A percentile compares a stretch with the other conserved stretches of the same genome.
Conservation (phyloP, 2,329 filamentous ascomycete species). For the Phialemoniopsis sp. region DNA sequence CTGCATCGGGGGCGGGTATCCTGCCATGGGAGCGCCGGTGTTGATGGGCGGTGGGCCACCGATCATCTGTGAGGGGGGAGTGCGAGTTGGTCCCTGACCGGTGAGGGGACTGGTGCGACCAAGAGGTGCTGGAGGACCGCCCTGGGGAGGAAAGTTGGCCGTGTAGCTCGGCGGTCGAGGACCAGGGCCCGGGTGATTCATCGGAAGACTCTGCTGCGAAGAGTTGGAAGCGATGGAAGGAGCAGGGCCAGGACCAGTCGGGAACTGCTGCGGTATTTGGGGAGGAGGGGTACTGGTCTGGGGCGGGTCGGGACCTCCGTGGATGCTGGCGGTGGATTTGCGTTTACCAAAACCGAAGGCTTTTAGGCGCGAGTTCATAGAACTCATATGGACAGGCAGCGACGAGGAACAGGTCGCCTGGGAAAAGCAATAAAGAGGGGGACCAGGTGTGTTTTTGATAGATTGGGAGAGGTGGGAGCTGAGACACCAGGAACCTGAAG, state of each 20-base stretch:
- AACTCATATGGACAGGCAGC: constrained; percentile 57
- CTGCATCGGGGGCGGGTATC: constrained; percentile 55
- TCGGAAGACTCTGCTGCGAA: constrained; percentile 48
- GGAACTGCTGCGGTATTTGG: constrained; percentile 50
- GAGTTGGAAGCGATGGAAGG: constrained; percentile 42
- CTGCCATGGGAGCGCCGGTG: constrained; percentile 53
- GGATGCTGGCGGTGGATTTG: constrained; percentile 62
- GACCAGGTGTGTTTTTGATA: constrained; percentile 6
- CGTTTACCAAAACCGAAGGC: constrained; percentile 79
- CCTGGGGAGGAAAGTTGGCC: constrained; percentile 44
- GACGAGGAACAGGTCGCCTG: constrained; percentile 24
- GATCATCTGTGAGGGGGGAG: constrained; percentile 56
- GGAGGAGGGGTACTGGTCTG: constrained; percentile 32
- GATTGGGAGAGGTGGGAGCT: constrained; percentile 10
- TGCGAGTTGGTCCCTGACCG: constrained; percentile 43
- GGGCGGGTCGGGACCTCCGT: constrained; percentile 37
- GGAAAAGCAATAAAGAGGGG: constrained; percentile 12
- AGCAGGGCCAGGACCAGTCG: constrained; percentile 26
- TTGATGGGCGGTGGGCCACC: constrained; percentile 65
- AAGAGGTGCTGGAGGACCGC: constrained; percentile 37
- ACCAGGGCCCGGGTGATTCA: constrained; percentile 59
- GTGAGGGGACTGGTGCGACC: constrained; percentile 51
- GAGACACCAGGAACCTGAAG: constrained; percentile 11
- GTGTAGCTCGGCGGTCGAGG: constrained; percentile 62
- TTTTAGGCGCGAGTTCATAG: constrained; percentile 76